phyloP scores from a whole-genome alignment of 805 yeast genomes.

The Suhomyces kilbournensis region DNA sequence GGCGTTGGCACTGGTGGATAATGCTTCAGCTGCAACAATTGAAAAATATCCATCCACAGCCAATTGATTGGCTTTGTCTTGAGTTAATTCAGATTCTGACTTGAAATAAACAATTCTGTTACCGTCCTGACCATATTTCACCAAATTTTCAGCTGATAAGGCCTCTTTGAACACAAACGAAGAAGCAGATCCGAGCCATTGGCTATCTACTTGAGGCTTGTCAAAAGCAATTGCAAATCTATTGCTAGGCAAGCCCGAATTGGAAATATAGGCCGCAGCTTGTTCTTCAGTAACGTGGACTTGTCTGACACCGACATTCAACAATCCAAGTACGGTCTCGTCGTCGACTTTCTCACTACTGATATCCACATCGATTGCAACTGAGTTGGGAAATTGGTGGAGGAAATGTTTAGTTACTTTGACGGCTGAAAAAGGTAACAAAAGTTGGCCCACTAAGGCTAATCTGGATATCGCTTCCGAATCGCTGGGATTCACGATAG shows the following conservation, averaged over 20 bases:
- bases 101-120: constrained; percentile 28
- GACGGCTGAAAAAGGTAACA: constrained; percentile 28
- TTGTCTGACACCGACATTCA: constrained; percentile 59
- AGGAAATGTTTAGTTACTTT: constrained; percentile 30
- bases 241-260: constrained; percentile 50
- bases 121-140: constrained; percentile 20
- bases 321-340: constrained; percentile 41
- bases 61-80: constrained; percentile 24
- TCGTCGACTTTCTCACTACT: constrained; percentile 24
- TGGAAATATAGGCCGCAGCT: constrained; percentile 28
- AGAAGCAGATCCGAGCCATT: constrained; percentile 16
- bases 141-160: constrained; percentile 15
- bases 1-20: constrained; percentile 26
- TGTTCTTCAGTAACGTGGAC: constrained; percentile 37
- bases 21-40: constrained; percentile 22
- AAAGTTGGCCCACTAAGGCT: constrained; percentile 33
- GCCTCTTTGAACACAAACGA: constrained; percentile 19
- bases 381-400: constrained; percentile 26
- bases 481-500: constrained; percentile 21
- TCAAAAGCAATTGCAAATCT: constrained; percentile 38
- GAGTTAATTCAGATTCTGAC: constrained; percentile 11
- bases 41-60: constrained; percentile 35
- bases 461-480: constrained; percentile 18
- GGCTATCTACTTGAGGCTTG: constrained; percentile 7
- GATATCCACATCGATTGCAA: constrained; percentile 32